Evolutionary conservation across 257 asterid species (phyloP), one percentile per base, ranked within the genome.

Genomic region (Solanum bulbocastanum): DNA sequence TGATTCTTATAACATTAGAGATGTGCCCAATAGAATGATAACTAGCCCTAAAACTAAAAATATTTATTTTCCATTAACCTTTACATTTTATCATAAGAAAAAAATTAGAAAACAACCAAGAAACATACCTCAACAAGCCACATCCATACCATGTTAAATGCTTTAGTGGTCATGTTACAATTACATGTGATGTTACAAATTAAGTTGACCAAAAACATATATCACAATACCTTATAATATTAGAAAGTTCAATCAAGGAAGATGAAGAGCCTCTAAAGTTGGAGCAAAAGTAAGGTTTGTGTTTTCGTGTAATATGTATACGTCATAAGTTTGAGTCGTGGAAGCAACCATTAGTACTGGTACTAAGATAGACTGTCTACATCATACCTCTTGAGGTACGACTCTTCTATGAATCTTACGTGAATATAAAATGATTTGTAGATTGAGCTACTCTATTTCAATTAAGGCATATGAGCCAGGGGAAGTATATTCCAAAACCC

Each of bases 371-470:
- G 40, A 0, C 0, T 7, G n/a, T 32, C 13, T 71, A 71, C 3
- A 0, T 71, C 40, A 32, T 16, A 71, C 12, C 14, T 8, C n/a
- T 71, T 32, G 4, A 32, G 6, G 3, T 16, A 14, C 4, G 4
- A 71, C 3, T 2, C 40, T 32, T 71, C 0, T 15, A 0, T 8
- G 0, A 8, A 16, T 71, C 1, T 16, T 33, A 4, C 25, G 5
- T 32, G 4, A 32, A 27, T 12, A 5, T 68, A 22, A 8, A 18
- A 33, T 32, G 0, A 0, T 33, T 71, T 16, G 14, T 8, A 0
- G 25, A 8, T 1, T 25, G 8, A 16, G 0, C 25, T 33, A 0
- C 6, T 27, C 1, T 13, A 0, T 13, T 66, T 27, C 0, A 27
- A 8, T 33, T 18, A 18, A 33, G 25, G 14, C 14, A 72, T 4